phyloP scores from a whole-genome alignment of 345 rosid genomes.

The Iberis pinnata region DNA sequence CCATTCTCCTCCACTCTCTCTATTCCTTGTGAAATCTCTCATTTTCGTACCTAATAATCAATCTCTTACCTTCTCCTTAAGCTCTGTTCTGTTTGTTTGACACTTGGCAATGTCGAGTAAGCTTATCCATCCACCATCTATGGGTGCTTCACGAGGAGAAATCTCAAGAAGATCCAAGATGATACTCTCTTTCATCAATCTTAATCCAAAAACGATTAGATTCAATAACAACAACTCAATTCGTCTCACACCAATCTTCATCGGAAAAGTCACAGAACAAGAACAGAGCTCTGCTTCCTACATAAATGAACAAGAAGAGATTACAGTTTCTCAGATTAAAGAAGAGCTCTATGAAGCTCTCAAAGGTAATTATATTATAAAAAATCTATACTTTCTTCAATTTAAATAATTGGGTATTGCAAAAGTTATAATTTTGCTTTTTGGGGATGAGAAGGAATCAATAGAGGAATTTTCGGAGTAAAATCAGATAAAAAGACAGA shows the following conservation, averaged over 20 bases:
- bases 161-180: slow-evolving; percentile 3
- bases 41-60: slow-evolving; percentile 7
- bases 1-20: slow-evolving; percentile 25
- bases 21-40: too few relatives aligned
- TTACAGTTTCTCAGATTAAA: slow-evolving; percentile 39
- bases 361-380: slow-evolving; percentile 38
- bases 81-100: background rate
- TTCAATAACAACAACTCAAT: slow-evolving; percentile 10
- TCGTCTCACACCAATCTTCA: slow-evolving; percentile 28
- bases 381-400: too few relatives aligned
- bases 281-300: slow-evolving; percentile 36
- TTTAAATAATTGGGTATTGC: too few relatives aligned
- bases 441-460: slow-evolving; percentile 36
- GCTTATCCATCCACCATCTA: slow-evolving; percentile 34
- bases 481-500: slow-evolving; percentile 56
- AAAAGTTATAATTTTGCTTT: too few relatives aligned
- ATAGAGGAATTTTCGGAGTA: slow-evolving; percentile 81
- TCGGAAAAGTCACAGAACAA: slow-evolving; percentile 33
- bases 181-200: slow-evolving; percentile 15
- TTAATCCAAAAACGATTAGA: slow-evolving; percentile 20
- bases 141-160: too few relatives aligned
- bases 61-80: slow-evolving; percentile 1
- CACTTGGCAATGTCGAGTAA: slow-evolving; percentile 29
- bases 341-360: slow-evolving; percentile 38
- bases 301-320: slow-evolving; percentile 2